A percentile compares a stretch with the other conserved stretches of the same genome.
Evolutionary conservation across 2,329 filamentous ascomycete species (phyloP).

Genomic region (Orbilia javanica): DNA sequence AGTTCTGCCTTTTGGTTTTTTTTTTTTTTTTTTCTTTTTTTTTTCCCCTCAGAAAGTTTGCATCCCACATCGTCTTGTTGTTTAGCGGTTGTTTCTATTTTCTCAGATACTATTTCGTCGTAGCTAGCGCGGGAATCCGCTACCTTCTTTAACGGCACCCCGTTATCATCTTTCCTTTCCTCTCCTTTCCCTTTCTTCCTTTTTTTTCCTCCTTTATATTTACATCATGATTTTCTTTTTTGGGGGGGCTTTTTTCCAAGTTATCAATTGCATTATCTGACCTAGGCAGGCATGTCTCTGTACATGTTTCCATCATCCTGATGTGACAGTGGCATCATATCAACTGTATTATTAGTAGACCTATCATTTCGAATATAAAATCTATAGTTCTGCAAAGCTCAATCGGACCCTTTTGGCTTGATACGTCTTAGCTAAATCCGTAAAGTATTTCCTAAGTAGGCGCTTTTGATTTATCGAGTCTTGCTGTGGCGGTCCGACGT

Average conservation of each 20-base stretch:
- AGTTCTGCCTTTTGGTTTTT: slow-evolving; percentile 16
- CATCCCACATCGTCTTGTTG: slow-evolving; percentile 39
- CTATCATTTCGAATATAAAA: slow-evolving; percentile 7
- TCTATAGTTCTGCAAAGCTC: neutral
- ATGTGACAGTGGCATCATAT: slow-evolving; percentile 26
- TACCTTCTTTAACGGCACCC: neutral
- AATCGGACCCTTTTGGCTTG: neutral
- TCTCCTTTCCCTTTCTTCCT: no score
- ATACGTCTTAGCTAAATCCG: neutral
- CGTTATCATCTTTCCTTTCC: neutral
- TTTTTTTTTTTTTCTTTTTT: neutral
- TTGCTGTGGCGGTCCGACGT: slow-evolving; percentile 3
- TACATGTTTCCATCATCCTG: slow-evolving; percentile 9
- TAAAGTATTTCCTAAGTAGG: neutral
- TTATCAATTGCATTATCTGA: slow-evolving; percentile 25
- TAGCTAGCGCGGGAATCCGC: slow-evolving; percentile 22
- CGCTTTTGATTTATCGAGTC: neutral
- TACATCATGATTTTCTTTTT: slow-evolving; percentile 9
- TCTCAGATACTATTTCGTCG: slow-evolving; percentile 17
- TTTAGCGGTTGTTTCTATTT: slow-evolving; percentile 51
- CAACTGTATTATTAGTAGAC: slow-evolving; percentile 47
- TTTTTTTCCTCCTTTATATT: neutral
- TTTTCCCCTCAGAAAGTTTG: neutral
- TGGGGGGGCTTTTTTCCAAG: neutral
- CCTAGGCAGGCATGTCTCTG: slow-evolving; percentile 2